phyloP scores from a whole-genome alignment of 805 yeast genomes.

The Spencermartinsiella europaea region DNA sequence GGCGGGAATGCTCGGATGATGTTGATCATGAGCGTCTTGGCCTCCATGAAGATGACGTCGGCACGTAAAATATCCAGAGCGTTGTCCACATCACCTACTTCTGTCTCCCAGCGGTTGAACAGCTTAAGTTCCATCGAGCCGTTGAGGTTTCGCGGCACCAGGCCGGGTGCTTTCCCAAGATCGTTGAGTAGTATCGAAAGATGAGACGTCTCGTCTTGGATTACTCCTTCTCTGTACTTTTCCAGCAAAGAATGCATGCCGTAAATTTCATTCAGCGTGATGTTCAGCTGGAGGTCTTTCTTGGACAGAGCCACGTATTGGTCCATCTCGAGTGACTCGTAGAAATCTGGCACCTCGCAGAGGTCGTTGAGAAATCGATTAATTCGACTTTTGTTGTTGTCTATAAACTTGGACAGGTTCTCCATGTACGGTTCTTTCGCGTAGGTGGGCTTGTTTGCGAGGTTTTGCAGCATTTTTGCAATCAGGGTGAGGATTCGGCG shows the following conservation, averaged over 20 bases:
- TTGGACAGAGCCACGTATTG: slow-evolving; percentile 35
- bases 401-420: slow-evolving; percentile 25
- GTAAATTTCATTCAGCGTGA: slow-evolving; percentile 32
- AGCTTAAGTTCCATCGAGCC: slow-evolving; percentile 30
- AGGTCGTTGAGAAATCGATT: slow-evolving; percentile 31
- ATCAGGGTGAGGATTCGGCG: slow-evolving; percentile 69
- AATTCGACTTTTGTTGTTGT: slow-evolving; percentile 27
- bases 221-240: slow-evolving; percentile 25
- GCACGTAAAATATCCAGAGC: slow-evolving; percentile 25
- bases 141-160: slow-evolving; percentile 28
- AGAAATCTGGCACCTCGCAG: slow-evolving; percentile 38
- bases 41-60: slow-evolving; percentile 32
- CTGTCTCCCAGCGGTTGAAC: slow-evolving; percentile 31
- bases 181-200: slow-evolving; percentile 26
- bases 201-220: slow-evolving; percentile 17
- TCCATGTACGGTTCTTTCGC: slow-evolving; percentile 44
- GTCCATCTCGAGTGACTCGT: slow-evolving; percentile 36
- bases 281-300: slow-evolving; percentile 29
- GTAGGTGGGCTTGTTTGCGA: slow-evolving; percentile 75
- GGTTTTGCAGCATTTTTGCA: slow-evolving; percentile 78
- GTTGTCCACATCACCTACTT: slow-evolving; percentile 25
- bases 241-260: slow-evolving; percentile 33
- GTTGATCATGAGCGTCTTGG: slow-evolving; percentile 32
- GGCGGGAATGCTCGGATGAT: slow-evolving; percentile 33
- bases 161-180: slow-evolving; percentile 29